These are phyloP conservation scores for Solanum ossicruentum DNA, from an alignment of 257 asterid genomes.

Conservation along the genomic window DNA sequence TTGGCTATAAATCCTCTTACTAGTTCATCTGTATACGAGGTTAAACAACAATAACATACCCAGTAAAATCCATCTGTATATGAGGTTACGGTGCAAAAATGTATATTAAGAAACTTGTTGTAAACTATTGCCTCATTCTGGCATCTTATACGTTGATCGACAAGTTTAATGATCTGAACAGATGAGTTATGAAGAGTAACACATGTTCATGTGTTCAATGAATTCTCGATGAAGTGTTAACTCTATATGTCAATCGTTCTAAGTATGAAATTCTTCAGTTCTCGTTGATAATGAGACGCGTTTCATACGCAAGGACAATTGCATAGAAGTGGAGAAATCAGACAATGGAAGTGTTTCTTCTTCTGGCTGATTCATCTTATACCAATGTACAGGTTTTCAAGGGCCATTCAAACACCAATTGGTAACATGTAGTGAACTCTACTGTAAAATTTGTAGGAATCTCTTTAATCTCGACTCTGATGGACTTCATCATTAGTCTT, in stretches of 20 bases:
- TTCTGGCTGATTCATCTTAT: neutral
- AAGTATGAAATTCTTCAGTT: neutral
- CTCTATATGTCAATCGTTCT: neutral
- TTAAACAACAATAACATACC: too few relatives aligned
- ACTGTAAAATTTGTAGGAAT: neutral
- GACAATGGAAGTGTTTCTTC: neutral
- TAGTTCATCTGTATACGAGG: neutral
- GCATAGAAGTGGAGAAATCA: neutral
- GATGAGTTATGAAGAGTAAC: neutral
- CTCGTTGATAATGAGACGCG: neutral
- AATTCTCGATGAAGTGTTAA: neutral
- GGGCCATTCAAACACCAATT: neutral
- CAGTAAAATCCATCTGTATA: neutral
- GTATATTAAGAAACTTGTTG: neutral
- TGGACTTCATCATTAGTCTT: conserved; percentile 15
- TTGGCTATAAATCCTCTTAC: neutral
- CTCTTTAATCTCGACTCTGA: neutral
- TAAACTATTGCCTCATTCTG: neutral
- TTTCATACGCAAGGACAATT: neutral
- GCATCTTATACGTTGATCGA: neutral
- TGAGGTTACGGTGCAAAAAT: neutral
- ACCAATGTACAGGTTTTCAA: neutral
- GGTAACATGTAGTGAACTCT: neutral
- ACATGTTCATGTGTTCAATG: neutral
- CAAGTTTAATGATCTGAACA: neutral